Evolutionary conservation across 768 basidiomycete species (phyloP), one percentile per base, ranked within the genome.

Genomic region (Thelephora aurantiotincta): DNA sequence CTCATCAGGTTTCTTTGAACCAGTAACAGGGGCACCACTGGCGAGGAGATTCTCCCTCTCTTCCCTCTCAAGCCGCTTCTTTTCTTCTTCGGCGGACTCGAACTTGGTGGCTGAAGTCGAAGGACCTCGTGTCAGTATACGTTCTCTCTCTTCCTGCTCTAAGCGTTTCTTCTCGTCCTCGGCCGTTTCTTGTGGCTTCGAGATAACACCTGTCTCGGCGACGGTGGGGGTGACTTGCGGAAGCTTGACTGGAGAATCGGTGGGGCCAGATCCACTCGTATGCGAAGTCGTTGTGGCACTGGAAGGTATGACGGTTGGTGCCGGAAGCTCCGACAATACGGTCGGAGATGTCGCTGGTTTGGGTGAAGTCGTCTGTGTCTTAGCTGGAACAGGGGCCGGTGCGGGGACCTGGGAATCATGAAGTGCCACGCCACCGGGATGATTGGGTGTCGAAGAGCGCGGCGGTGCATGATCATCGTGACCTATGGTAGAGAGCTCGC

Each of bases 11-110:
- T 43, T 54, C 55, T 60, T 51, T 59, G 65, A 56, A 62, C 45
- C 56, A 13, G 13, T 59, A 51, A 14, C 57, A 43, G 13, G 52
- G 33, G 47, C 54, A 33, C 58, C 50, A 30, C 53, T 56, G 0
- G 52, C 58, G 12, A 64, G 67, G 53, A 68, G 61, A 48, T 67
- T 67, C 65, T 72, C 80, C 65, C 68, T 65, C 56, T 68, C 75
- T 62, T 69, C 75, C 51, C 59, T 61, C 61, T 67, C 64, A 33
- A 82, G 65, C n/a, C 78, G 67, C 54, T 57, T 69, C 69, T 84
- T 83, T 66, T 82, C 80, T 41, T 80, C 80, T 57, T 73, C 75
- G 1, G 77, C 80, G 45, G 67, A 71, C 60, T 75, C 77, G 23
- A 58, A 68, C 49, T 61, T 62, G 12, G 61, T 50, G 33, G 50